Evolutionary conservation across 139 green algal species (phyloP), one percentile per base, ranked within the genome.

Genomic region (Nannochloris sp.): DNA sequence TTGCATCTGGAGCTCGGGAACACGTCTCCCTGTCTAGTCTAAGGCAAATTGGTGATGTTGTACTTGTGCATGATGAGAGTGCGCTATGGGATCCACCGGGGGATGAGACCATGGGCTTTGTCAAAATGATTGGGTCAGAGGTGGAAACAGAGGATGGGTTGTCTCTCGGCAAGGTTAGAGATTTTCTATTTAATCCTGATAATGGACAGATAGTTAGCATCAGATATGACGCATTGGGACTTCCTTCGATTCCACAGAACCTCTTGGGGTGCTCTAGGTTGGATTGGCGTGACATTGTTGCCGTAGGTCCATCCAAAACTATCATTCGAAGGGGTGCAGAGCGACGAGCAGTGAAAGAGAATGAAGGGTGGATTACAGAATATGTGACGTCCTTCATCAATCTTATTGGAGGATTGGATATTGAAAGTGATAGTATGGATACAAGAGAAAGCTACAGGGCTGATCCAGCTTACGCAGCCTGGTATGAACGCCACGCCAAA

Each of bases 111-210:
- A 13, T 50, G 29, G 79, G 82, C 14, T 84, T 80, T 63, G 62
- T 74, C 9, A 59, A 76, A 26, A 75, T 90, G 23, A 45, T 81
- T 20, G 80, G 84, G 5, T 65, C 79, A 56, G 79, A 84, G n/a
- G 80, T 92, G 4, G 59, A 67, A 8, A 86, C 79, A 4, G 57
- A 82, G 13, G 64, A 62, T 23, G 81, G 79, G 6, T 53, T 68
- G 11, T 68, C 74, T 30, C 67, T 91, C 4, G 84, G 84, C 37
- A 85, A 85, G 69, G 80, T 89, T 9, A 77, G 85, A 29, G 87
- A 91, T 68, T 82, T 85, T 16, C 37, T 72, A 8, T 94, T 94
- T 71, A 76, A 65, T 53, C 87, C 85, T 1, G 85, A 94, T 65
- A 79, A 43, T 6, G 87, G 87, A 23, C 57, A 59, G 28, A 70